Conservation (phyloP, 2,329 filamentous ascomycete species). For the Aspergillus sp. region DNA sequence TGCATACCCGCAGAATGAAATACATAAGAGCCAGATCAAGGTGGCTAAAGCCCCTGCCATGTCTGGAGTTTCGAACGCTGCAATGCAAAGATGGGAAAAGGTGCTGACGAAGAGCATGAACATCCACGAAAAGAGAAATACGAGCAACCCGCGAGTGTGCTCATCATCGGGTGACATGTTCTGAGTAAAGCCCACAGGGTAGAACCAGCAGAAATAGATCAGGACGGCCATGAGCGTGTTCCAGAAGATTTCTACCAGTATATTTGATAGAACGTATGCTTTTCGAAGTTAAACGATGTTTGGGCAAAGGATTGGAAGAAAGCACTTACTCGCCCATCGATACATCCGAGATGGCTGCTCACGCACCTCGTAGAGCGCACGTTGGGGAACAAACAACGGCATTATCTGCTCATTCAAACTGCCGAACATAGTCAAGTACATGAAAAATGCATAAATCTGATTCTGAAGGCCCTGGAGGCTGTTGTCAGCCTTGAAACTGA, state of each 20-base stretch:
- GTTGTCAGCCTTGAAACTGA: slow-evolving; percentile 65
- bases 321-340: background rate
- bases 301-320: background rate
- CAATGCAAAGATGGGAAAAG: slow-evolving; percentile 73
- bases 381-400: slow-evolving; percentile 59
- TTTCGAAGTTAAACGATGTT: slow-evolving; percentile 73
- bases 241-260: slow-evolving; percentile 70
- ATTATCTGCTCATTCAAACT: slow-evolving; percentile 55
- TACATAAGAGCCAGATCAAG: slow-evolving; percentile 57
- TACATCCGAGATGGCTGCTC: slow-evolving; percentile 52
- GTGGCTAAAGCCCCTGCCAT: slow-evolving; percentile 65
- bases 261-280: slow-evolving; percentile 68
- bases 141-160: slow-evolving; percentile 59
- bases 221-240: slow-evolving; percentile 62
- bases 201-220: slow-evolving; percentile 68
- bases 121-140: slow-evolving; percentile 63
- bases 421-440: slow-evolving; percentile 78
- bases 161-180: slow-evolving; percentile 42
- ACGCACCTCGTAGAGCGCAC: slow-evolving; percentile 59
- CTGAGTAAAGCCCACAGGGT: slow-evolving; percentile 54
- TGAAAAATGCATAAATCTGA: slow-evolving; percentile 88
- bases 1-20: slow-evolving; percentile 56
- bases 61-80: slow-evolving; percentile 66
- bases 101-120: slow-evolving; percentile 71
- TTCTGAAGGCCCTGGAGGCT: slow-evolving; percentile 80